Evolutionary conservation across 1,284 basidiomycete genomes (phyloP).

Genomic region (Puccinia coronata): DNA sequence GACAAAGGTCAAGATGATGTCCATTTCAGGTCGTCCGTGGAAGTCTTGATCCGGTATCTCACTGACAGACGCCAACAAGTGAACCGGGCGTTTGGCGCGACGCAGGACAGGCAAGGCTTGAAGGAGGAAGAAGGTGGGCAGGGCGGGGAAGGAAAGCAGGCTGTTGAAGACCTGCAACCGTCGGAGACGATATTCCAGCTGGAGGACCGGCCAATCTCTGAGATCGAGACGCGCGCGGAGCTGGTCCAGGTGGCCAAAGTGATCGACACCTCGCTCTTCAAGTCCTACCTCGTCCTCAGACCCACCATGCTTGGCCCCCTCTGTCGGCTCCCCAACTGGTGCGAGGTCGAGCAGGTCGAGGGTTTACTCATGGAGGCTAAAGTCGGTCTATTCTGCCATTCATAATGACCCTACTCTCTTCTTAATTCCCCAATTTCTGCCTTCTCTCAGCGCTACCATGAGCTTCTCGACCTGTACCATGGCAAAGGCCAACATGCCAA

Average conservation of each 20-base stretch:
- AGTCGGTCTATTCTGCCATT: slow-evolving; percentile 62
- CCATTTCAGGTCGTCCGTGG: slow-evolving; percentile 56
- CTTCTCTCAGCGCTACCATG: slow-evolving; percentile 74
- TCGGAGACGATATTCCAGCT: slow-evolving; percentile 72
- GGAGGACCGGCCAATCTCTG: slow-evolving; percentile 70
- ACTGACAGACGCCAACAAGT: slow-evolving; percentile 83
- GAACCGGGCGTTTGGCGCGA: slow-evolving; percentile 63
- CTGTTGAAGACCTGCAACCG: slow-evolving; percentile 60
- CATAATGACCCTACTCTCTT: not conserved
- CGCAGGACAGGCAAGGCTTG: not conserved
- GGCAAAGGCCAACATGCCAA: slow-evolving; percentile 93
- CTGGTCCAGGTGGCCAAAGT: slow-evolving; percentile 84
- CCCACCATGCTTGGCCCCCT: slow-evolving; percentile 82
- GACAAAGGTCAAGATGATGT: slow-evolving; percentile 6
- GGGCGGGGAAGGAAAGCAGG: not conserved
- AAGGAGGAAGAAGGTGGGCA: too few relatives aligned
- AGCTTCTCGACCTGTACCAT: slow-evolving; percentile 86
- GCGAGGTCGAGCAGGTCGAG: slow-evolving; percentile 92
- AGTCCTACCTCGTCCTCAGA: slow-evolving; percentile 80
- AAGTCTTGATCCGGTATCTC: slow-evolving; percentile 65
- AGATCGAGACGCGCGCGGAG: slow-evolving; percentile 71
- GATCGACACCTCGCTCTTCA: slow-evolving; percentile 93
- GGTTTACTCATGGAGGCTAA: slow-evolving; percentile 77
- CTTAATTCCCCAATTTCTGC: slow-evolving; percentile 39
- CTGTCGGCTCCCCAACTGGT: slow-evolving; percentile 93